Evolutionary conservation across 2,329 filamentous ascomycete species (phyloP), one percentile per base, ranked within the genome.

Genomic region (Tolypocladium cylindrosporum): DNA sequence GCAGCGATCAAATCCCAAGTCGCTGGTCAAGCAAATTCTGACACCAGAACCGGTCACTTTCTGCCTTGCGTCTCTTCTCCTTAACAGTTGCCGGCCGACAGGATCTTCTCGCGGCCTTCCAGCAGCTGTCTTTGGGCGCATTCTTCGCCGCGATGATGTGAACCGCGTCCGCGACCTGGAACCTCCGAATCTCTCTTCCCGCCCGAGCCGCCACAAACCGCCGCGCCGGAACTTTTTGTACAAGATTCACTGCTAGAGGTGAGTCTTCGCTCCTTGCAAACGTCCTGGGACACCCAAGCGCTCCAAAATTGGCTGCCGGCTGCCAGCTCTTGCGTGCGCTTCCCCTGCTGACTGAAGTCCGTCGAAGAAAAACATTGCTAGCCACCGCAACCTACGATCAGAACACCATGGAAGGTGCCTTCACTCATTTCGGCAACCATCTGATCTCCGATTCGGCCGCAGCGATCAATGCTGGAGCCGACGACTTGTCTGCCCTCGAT

Each of bases 361-460:
- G 31, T 43, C 41, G 42, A 39, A 42, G 41, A 34, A 45, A 58
- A 57, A 56, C 54, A 42, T 37, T 52, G 42, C 55, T 21, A 57
- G 54, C 56, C 58, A 54, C 54, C 27, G 52, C 48, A 37, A 56
- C 55, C 27, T 55, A 48, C 58, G 50, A 57, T 21, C 54, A 42
- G 10, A 19, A 58, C 68, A 77, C 65, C 65, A 93, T 94, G 90
- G 90, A 94, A 79, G 89, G 88, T 71, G 89, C 90, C 65, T 96
- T 95, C 72, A 93, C 88, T 62, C 88, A 94, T 75, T 84, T 93
- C 68, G 89, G 88, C 68, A 96, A 94, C 76, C 88, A 92, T 75
- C 78, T 92, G 65, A 86, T 94, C 69, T 91, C 89, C 68, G 89
- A 92, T 75, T 91, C 88, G 56, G 89, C 87, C 57, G 86, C 88